Percentiles rank a stretch among this genome's conserved stretches.
These are phyloP conservation scores for Kwoniella sp. DNA, from an alignment of 768 basidiomycete genomes.

Conservation along the genomic window DNA sequence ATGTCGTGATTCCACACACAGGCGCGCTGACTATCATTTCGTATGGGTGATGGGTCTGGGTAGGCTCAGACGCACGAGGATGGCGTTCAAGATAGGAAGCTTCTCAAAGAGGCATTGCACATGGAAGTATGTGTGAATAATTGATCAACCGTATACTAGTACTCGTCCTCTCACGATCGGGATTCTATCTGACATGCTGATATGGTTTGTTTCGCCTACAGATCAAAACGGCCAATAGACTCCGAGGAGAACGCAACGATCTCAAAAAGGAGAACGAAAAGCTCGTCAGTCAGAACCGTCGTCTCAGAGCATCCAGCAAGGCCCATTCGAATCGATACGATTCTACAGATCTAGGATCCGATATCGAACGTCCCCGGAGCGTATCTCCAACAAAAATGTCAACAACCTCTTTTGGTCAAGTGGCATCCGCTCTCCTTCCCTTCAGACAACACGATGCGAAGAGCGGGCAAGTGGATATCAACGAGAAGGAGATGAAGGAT, in stretches of 20 bases:
- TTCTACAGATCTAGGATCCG: neutral
- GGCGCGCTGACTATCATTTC: too few relatives aligned
- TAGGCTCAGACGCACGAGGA: neutral
- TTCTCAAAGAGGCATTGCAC: constrained; percentile 7
- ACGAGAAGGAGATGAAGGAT: too few relatives aligned
- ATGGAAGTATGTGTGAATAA: constrained; percentile 1
- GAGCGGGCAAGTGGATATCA: too few relatives aligned
- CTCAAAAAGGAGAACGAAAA: neutral
- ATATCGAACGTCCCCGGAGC: neutral
- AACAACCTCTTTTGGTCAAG: neutral
- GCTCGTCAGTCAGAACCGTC: neutral
- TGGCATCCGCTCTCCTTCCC: neutral
- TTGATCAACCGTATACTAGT: too few relatives aligned
- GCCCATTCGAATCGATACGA: neutral
- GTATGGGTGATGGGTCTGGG: neutral
- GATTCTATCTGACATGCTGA: too few relatives aligned
- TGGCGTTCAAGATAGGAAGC: neutral
- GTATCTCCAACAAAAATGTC: neutral
- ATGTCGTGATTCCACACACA: too few relatives aligned
- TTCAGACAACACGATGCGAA: too few relatives aligned
- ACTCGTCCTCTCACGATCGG: too few relatives aligned
- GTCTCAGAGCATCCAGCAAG: neutral
- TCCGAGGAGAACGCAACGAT: constrained; percentile 7
- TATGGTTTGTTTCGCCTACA: neutral
- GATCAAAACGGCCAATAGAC: constrained; percentile 8